Evolutionary conservation across 139 green algal genomes (phyloP), one percentile per base, ranked within the genome.

Genomic region (Pseudopediastrum boryanum): DNA sequence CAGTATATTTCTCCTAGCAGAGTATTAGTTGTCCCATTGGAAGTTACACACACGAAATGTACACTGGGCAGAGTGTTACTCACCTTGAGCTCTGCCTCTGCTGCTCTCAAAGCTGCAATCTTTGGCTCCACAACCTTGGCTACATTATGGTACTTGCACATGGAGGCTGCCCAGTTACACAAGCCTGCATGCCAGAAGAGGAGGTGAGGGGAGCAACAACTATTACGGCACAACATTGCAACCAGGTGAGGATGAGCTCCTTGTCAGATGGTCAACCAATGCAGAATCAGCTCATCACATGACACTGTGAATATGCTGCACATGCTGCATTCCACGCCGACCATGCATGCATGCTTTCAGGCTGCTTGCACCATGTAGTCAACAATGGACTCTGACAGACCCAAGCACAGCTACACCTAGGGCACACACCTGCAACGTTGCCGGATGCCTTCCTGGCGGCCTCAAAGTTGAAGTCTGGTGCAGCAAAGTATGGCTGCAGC

Each of bases 101-200:
- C 84, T 59, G 90, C 89, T 23, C 90, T 85, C 82, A 98, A 87
- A 44, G 88, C 86, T 27, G 82, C 85, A 79, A 98, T 98, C 87
- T 98, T 98, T 67, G 95, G 95, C 88, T 98, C 95, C 51, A 98
- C 95, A 16, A 95, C 87, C 77, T 93, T 89, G 66, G 90, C 88
- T 21, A 98, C 93, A 44, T 91, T 78, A 82, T 98, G 95, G 85
- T 98, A 98, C 52, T 91, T 97, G 88, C 89, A 95, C 95, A 98
- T 98, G 51, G 93, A 87, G 35, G 90, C 85, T 9, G 93, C 89
- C 95, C 95, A 98, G 85, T 96, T 97, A 80, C 94, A 98, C 31
- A 98, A 88, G 3, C 95, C 95, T 35, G 92, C 93, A 68, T 2
- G n/a, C n/a, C n/a, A n/a, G n/a, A n/a, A n/a, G n/a, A n/a, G n/a